Evolutionary conservation across 345 rosid species (phyloP), one percentile per base, ranked within the genome.

Genomic region (Laguncularia racemosa): DNA sequence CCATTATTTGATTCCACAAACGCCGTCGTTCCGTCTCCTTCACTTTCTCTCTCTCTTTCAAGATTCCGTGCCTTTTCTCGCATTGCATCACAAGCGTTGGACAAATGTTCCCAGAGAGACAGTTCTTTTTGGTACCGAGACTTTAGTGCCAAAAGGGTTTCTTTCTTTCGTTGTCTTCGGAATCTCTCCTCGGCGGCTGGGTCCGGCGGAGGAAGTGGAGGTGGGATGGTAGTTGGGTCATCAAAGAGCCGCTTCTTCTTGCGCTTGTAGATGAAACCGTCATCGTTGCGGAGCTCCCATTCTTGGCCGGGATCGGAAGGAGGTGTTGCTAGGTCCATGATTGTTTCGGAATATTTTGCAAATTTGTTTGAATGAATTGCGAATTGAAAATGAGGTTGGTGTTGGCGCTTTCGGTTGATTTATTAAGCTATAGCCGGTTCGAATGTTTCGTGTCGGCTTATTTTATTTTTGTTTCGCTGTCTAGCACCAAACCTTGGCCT

Each of bases 211-310:
- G 21, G 77, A 18, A 23, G 63, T 3, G 51, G 60, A 13, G 51
- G 55, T 15, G 56, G 60, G 33, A 50, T 68, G 49, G 65, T 53
- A 38, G 62, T 62, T 10, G 63, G 66, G 60, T 56, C 65, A 10
- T 33, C 40, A 10, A 33, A 0, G 45, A 70, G 66, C 38, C 72
- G 75, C 56, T 76, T 84, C 61, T 78, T 84, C 63, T 68, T 66
- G 62, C 92, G 82, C 69, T 83, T 84, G 84, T 81, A 81, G 50
- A 86, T 69, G 82, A 91, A 86, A 14, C 95, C 96, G 26, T 83
- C 84, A 66, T 86, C 87, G 71, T 82, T 77, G 75, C 72, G 70
- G 61, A 81, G 73, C 64, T 84, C 95, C 95, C 96, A 91, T 47
- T 76, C 84, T 17, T 67, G 66, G n/a, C 50, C 71, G 18, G 44